Conservation (phyloP, 257 asterid species). For the Voacanga thouarsii region DNA sequence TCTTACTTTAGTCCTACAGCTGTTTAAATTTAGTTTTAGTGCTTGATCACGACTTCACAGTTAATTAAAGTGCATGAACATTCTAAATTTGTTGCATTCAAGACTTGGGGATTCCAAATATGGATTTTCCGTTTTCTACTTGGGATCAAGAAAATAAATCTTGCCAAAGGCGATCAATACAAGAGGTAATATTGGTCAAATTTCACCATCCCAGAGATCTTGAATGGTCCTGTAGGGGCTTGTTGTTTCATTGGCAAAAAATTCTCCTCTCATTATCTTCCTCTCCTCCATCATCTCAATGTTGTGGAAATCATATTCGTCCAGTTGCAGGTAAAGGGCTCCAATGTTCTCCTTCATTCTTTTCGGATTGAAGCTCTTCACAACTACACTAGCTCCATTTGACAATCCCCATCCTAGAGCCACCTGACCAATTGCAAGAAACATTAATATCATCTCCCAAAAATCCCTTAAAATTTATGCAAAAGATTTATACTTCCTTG, state of each 20-base stretch:
- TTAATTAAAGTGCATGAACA: not conserved
- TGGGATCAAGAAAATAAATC: not conserved
- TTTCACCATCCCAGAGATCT: slow-evolving; percentile 81
- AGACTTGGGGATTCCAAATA: not conserved
- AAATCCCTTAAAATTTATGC: not conserved
- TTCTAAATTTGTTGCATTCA: not conserved
- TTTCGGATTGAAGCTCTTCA: slow-evolving; percentile 64
- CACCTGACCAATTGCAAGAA: slow-evolving; percentile 33
- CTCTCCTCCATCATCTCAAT: slow-evolving; percentile 57
- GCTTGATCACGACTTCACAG: not conserved
- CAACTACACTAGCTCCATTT: slow-evolving; percentile 63
- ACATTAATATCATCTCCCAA: not conserved
- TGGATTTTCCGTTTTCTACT: not conserved
- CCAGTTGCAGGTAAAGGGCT: slow-evolving; percentile 46
- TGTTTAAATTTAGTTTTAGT: not conserved
- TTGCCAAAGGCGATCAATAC: not conserved
- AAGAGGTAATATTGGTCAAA: slow-evolving; percentile 21
- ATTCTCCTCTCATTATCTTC: slow-evolving; percentile 77
- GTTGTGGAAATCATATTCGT: slow-evolving; percentile 39
- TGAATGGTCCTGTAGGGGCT: slow-evolving; percentile 74
- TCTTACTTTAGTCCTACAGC: not conserved
- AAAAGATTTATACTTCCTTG: too few relatives aligned
- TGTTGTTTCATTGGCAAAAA: slow-evolving; percentile 50
- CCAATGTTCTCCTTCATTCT: slow-evolving; percentile 73
- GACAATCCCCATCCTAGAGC: slow-evolving; percentile 75